Conservation (phyloP, 2,329 filamentous ascomycete species). For the Fusarium avenaceum region DNA sequence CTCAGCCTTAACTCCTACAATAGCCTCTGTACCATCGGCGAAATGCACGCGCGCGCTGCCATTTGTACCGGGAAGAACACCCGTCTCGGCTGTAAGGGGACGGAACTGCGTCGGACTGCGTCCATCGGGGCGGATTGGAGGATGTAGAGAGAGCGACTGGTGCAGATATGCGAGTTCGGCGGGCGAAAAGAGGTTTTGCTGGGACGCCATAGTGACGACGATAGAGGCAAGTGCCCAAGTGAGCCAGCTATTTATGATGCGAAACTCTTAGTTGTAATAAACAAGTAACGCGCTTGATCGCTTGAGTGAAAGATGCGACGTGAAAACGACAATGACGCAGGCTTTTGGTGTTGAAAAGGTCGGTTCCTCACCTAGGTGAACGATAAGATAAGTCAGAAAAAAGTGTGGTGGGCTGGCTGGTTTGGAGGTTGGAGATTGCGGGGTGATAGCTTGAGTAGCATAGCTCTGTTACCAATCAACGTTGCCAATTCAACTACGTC, state of each 20-base stretch:
- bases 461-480: conserved; percentile 24
- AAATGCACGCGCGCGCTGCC: conserved; percentile 95
- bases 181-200: conserved; percentile 85
- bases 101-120: conserved; percentile 88
- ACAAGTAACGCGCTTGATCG: not conserved
- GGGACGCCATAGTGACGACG: conserved; percentile 69
- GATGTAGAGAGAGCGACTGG: conserved; percentile 82
- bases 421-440: conserved; percentile 29
- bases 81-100: conserved; percentile 88
- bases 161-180: conserved; percentile 97
- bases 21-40: conserved; percentile 93
- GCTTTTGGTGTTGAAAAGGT: conserved; percentile 40
- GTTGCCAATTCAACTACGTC: not conserved
- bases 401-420: conserved; percentile 39
- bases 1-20: conserved; percentile 96
- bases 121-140: conserved; percentile 91
- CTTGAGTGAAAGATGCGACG: conserved; percentile 4
- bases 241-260: not conserved
- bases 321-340: conserved; percentile 28
- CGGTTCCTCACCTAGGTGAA: conserved; percentile 51
- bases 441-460: conserved; percentile 40
- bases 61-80: conserved; percentile 89
- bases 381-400: conserved; percentile 53
- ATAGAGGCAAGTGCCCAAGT: not conserved
- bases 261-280: not conserved